These are phyloP conservation scores for Casuarina glauca DNA, from an alignment of 306 rosid genomes.

Conservation along the genomic window DNA sequence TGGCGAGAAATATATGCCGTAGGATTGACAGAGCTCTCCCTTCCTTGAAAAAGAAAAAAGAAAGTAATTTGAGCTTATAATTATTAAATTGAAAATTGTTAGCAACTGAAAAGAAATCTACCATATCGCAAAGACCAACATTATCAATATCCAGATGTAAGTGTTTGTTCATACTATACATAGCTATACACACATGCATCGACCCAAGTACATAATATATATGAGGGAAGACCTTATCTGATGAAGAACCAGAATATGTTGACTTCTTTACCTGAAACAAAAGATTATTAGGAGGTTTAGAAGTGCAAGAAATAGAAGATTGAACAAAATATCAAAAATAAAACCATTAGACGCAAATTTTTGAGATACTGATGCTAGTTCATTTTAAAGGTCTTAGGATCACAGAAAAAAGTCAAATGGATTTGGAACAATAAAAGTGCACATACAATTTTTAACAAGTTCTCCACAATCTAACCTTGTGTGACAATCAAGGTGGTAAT, in stretches of 20 bases:
- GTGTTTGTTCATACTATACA: constrained; percentile 13
- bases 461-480: neutral
- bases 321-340: constrained; percentile 12
- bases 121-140: neutral
- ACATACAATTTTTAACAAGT: neutral
- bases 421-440: neutral
- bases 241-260: constrained; percentile 31
- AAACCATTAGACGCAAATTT: neutral
- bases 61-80: constrained; percentile 17
- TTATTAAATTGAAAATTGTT: constrained; percentile 10
- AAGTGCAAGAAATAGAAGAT: neutral
- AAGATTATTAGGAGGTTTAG: neutral
- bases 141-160: neutral
- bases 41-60: constrained; percentile 43
- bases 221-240: constrained; percentile 53
- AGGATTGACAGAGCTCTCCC: constrained; percentile 54
- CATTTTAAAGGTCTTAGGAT: neutral
- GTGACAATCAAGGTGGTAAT: neutral
- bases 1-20: constrained; percentile 75
- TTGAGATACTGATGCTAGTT: neutral
- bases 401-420: neutral
- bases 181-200: constrained; percentile 18
- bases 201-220: neutral
- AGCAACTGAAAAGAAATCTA: neutral
- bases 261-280: constrained; percentile 52